Evolutionary conservation across 371 early-diverging fungal species (phyloP).

Genomic region (Nosema granulosis): DNA sequence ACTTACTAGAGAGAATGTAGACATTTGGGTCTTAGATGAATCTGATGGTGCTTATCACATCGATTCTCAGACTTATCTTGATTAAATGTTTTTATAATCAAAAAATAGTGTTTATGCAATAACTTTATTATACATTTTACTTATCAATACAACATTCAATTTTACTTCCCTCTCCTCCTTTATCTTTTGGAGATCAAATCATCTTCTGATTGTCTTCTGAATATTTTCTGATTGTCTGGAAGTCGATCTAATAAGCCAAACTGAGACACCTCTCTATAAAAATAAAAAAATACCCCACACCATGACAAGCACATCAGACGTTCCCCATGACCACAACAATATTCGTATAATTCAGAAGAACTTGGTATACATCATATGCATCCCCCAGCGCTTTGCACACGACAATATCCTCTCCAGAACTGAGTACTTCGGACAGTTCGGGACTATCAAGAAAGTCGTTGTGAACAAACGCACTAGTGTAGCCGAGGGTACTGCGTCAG

Average conservation of each 20-base stretch:
- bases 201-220: too few species aligned
- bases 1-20: constrained; percentile 42
- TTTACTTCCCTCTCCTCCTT: neutral
- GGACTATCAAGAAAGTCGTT: constrained; percentile 66
- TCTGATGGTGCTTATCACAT: constrained; percentile 6
- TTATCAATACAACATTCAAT: neutral
- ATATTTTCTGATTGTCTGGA: too few species aligned
- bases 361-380: constrained; percentile 67
- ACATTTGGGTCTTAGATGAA: constrained; percentile 48
- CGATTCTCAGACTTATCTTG: constrained; percentile 30
- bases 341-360: constrained; percentile 67
- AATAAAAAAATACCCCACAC: neutral
- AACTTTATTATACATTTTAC: neutral
- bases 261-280: too few species aligned
- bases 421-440: constrained; percentile 68
- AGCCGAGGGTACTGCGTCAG: constrained; percentile 56
- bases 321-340: constrained; percentile 24
- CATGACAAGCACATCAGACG: neutral
- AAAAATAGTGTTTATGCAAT: too few species aligned
- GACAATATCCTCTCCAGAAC: constrained; percentile 62
- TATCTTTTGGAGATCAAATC: neutral
- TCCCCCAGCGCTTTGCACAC: constrained; percentile 65
- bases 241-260: too few species aligned
- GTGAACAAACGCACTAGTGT: constrained; percentile 59
- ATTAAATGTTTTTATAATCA: constrained; percentile 21